These are phyloP conservation scores for Sanghuangporus sanghuang DNA, from an alignment of 1,284 basidiomycete genomes.

Conservation along the genomic window DNA sequence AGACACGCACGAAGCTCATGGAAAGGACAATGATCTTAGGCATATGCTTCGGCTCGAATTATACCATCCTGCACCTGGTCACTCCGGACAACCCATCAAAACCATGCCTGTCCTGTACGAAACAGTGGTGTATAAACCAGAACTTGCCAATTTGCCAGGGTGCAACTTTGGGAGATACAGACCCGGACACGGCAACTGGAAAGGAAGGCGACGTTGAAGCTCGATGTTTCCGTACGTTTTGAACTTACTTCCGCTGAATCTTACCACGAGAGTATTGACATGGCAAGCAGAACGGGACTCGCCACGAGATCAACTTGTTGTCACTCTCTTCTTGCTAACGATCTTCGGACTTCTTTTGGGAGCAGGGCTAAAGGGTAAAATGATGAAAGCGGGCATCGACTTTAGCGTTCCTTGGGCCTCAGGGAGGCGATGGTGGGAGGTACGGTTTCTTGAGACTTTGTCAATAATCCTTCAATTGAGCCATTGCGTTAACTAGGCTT, in stretches of 20 bases:
- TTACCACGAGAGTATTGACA: not conserved
- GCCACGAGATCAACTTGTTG: constrained; percentile 85
- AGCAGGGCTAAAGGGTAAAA: constrained; percentile 77
- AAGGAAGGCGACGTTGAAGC: constrained; percentile 95
- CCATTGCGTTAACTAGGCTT: constrained; percentile 37
- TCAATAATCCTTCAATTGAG: not conserved
- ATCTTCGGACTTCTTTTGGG: constrained; percentile 80
- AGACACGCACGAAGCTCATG: not conserved
- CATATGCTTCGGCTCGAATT: constrained; percentile 86
- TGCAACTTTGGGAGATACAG: constrained; percentile 79
- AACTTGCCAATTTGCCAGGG: constrained; percentile 83
- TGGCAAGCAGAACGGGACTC: constrained; percentile 71
- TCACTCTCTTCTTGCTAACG: constrained; percentile 83
- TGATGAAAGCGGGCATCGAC: constrained; percentile 70
- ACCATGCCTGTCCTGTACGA: constrained; percentile 89
- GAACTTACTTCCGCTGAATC: constrained; percentile 13
- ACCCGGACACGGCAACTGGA: constrained; percentile 91
- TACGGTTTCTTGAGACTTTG: constrained; percentile 29
- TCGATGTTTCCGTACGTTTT: constrained; percentile 84
- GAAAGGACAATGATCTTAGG: constrained; percentile 41
- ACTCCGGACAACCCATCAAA: constrained; percentile 80
- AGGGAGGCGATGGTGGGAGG: constrained; percentile 76
- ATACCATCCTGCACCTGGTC: constrained; percentile 80
- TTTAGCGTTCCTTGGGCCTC: constrained; percentile 56
- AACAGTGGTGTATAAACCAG: constrained; percentile 93